Base-by-base conservation (phyloP, 2,329 filamentous ascomycete genomes). In the Venturia oleaginea region DNA sequence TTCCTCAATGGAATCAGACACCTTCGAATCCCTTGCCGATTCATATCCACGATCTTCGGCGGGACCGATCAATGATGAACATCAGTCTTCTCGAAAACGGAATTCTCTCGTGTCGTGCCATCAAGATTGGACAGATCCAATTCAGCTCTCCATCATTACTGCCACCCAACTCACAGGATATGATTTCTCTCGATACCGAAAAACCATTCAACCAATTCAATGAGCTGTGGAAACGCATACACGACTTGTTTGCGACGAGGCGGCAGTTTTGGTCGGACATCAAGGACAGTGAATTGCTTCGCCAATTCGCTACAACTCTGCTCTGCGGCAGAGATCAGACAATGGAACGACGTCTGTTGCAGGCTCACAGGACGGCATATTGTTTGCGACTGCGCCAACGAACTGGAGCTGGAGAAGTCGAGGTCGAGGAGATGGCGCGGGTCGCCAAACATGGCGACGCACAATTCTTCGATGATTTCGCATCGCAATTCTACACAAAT, bases 211-310 rank as follows among this genome's bases (percentile, higher is more conserved):
- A 57, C 19, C 51, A 57, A 34, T 57, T 57, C 51, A 34, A 57
- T n/a, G 51, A 34, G 15, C 17, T 57, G 15, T 57, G 51, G 51
- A 57, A 57, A 34, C 27, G 51, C 17, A 34, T 57, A 2, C 51
- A 57, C 51, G 30, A 57, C n/a, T 10, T 57, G 3, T 57, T 57
- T 22, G 51, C 51, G 6, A 57, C 51, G 22, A 57, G 19, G 24
- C 27, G 51, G 19, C 51, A 57, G 34, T 57, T 32, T 37, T 57
- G 51, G 51, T 57, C 51, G n/a, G 51, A 57, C 27, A 57, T 57
- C 17, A 37, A 57, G 51, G 51, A 57, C 19, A 57, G 51, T n/a
- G 51, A 57, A 57, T n/a, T 57, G 17, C 51, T 57, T n/a, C 51
- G 51, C 51, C 51, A 57, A 34, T 57, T 57, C 15, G 51, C 51